Percentiles rank a stretch among this genome's conserved stretches.
phyloP scores from a whole-genome alignment of 2,329 filamentous ascomycete species.

The Madurella fahalii region DNA sequence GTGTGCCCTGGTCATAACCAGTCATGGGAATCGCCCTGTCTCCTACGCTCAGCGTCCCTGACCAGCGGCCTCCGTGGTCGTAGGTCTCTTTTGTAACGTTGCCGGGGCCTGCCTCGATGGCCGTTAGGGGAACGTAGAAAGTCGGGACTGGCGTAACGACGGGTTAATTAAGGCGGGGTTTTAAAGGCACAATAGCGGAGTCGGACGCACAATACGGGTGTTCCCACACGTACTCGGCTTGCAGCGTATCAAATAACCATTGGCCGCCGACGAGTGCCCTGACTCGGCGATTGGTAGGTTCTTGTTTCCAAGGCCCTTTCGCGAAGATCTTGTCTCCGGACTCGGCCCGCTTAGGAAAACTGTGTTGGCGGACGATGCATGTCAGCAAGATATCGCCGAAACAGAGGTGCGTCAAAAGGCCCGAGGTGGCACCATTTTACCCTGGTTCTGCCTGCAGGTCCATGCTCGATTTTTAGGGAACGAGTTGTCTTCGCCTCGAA shows the following conservation, averaged over 20 bases:
- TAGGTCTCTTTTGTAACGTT: neutral
- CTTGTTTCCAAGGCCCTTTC: slow-evolving; percentile 30
- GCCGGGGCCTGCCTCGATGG: neutral
- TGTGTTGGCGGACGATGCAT: too few species aligned
- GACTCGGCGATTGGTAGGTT: slow-evolving; percentile 31
- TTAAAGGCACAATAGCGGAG: neutral
- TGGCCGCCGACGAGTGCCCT: slow-evolving; percentile 29
- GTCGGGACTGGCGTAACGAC: neutral
- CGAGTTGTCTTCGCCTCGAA: too few species aligned
- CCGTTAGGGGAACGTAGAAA: neutral
- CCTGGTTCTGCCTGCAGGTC: too few species aligned
- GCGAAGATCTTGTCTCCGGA: neutral
- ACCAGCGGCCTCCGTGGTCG: neutral
- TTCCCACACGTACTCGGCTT: slow-evolving; percentile 36
- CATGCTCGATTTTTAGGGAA: too few species aligned
- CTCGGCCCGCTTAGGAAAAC: neutral
- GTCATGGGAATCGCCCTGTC: neutral
- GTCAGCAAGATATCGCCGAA: too few species aligned
- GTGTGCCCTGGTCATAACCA: neutral
- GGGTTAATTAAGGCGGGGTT: neutral
- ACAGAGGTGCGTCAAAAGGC: too few species aligned
- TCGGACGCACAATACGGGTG: slow-evolving; percentile 28
- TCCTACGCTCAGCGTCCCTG: neutral
- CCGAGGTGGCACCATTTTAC: too few species aligned
- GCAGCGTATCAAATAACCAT: slow-evolving; percentile 33